Conservation (phyloP, 179 eudicot species). For the Camellia oleifera region DNA sequence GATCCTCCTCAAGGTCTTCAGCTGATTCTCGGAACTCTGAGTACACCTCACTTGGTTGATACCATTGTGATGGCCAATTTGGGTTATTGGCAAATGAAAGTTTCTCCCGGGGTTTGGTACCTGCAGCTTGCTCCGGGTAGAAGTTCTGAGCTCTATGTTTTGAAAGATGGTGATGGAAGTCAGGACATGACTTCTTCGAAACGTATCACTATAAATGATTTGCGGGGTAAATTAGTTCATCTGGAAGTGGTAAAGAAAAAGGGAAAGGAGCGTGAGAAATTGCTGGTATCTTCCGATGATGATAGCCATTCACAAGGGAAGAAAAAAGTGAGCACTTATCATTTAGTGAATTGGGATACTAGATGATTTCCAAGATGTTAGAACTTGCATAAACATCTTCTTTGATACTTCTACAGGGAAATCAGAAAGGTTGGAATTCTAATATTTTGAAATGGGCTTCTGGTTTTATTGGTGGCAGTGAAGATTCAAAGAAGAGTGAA, state of each 20-base stretch:
- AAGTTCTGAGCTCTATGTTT: constrained; percentile 86
- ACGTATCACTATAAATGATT: constrained; percentile 72
- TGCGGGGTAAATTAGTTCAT: constrained; percentile 85
- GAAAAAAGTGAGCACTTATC: constrained; percentile 29
- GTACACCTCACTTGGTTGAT: constrained; percentile 86
- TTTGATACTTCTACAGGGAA: constrained; percentile 42
- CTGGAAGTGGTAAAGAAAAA: constrained; percentile 85
- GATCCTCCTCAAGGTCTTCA: constrained; percentile 97
- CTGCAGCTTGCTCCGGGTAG: constrained; percentile 95
- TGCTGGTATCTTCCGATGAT: constrained; percentile 61
- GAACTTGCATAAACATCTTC: constrained; percentile 7
- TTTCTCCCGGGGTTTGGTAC: constrained; percentile 95
- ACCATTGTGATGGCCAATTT: constrained; percentile 97
- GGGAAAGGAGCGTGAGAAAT: constrained; percentile 83
- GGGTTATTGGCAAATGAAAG: constrained; percentile 99
- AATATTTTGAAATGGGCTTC: constrained; percentile 93
- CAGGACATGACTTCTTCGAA: constrained; percentile 47
- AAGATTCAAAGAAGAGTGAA: constrained; percentile 47
- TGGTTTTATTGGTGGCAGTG: constrained; percentile 78
- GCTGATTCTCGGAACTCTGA: constrained; percentile 89
- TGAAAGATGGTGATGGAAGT: constrained; percentile 59
- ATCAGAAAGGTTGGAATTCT: constrained; percentile 70
- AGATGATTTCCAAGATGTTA: constrained; percentile 8
- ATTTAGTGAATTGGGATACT: background rate
- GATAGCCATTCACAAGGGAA: constrained; percentile 41